Conservation (phyloP, 768 basidiomycete genomes). For the Mycena capillaripes region DNA sequence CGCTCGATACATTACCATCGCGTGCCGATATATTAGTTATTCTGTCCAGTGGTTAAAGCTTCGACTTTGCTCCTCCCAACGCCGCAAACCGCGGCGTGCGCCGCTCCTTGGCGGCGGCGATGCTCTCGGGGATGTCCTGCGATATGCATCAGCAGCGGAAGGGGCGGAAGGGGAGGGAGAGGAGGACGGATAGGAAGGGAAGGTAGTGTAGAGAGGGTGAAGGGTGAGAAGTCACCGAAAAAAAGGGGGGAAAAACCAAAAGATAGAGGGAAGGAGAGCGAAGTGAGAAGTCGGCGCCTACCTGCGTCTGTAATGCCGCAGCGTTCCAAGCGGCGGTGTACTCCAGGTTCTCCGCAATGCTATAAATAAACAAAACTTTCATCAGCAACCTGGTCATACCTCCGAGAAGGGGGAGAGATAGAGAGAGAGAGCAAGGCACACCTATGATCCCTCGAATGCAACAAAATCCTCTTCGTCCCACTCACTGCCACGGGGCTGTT, state of each 20-base stretch:
- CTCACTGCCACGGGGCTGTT: constrained; percentile 87
- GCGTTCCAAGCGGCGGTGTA: constrained; percentile 28
- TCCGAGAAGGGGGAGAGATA: too few species aligned
- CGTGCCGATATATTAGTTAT: too few species aligned
- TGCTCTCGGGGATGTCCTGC: constrained; percentile 9
- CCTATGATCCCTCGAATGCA: constrained; percentile 86
- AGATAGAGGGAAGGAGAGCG: background rate
- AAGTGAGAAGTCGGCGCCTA: background rate
- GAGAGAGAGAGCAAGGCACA: constrained; percentile 45
- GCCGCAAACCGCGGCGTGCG: background rate
- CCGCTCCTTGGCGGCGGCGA: background rate
- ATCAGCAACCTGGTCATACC: too few species aligned
- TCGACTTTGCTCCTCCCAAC: background rate
- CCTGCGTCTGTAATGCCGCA: constrained; percentile 14
- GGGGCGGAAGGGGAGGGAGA: too few species aligned
- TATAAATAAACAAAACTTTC: too few species aligned
- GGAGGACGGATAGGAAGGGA: too few species aligned
- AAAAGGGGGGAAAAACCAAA: background rate
- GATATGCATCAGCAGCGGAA: background rate
- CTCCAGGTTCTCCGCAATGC: constrained; percentile 20
- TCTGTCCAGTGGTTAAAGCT: too few species aligned
- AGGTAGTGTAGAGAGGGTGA: too few species aligned
- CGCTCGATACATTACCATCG: too few species aligned
- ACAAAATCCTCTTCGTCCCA: constrained; percentile 83
- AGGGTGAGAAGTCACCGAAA: background rate